Base-by-base conservation (phyloP, 2,329 filamentous ascomycete species). In the Epichloe hybrida region DNA sequence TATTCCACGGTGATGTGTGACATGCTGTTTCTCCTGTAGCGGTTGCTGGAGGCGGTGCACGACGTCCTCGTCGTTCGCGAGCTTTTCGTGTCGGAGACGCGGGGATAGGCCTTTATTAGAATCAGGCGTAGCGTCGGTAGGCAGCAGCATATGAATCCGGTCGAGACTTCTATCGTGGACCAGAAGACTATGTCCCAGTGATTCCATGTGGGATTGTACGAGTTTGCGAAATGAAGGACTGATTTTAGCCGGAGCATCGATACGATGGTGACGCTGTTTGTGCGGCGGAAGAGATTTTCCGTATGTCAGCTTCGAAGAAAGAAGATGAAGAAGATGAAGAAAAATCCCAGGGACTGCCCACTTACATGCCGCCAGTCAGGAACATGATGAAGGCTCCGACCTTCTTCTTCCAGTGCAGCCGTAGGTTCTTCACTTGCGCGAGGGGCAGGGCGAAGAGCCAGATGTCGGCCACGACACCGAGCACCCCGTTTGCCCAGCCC, bases 371-470 rank as follows among this genome's bases (percentile, higher is more conserved):
- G 2, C 71, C 70, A 21, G 72, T 63, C 9, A 62, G 62, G 53
- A 74, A 72, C 68, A 73, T 72, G 48, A 71, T 51, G 9, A 61
- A 55, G 7, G 72, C 63, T 34, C 66, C 59, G 13, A 68, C 40
- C 56, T 70, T 52, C 37, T 52, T 52, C 46, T 52, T 52, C 50
- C 50, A 52, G 23, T 49, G 46, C 41, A 52, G 47, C 70, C 58
- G 69, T 4, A 52, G 37, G 15, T 41, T 71, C 56, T 66, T 66
- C 11, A 74, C 48, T 36, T 68, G 64, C 5, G 63, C 63, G 9
- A 73, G 59, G 3, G 75, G 72, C 2, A 77, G 56, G 0, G 62
- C 63, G 39, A 76, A 62, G 53, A 76, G 69, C 62, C 68, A 69
- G 5, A 74, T 2, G 53, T 77, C 74, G 35, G 72, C 59, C 0